Evolutionary conservation across 2,329 filamentous ascomycete genomes (phyloP).

Genomic region (Rutstroemia sydowiana): DNA sequence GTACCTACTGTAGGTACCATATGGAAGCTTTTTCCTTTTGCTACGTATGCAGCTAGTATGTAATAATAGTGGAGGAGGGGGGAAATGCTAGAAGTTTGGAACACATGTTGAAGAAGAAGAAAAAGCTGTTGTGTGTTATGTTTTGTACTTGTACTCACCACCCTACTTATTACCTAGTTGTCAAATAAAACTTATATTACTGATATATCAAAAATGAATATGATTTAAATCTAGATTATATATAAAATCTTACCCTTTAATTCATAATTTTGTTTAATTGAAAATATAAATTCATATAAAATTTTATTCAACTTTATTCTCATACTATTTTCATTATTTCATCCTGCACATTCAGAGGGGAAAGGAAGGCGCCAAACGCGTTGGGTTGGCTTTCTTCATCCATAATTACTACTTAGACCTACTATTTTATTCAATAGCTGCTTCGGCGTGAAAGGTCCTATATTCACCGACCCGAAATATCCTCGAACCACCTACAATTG

Average conservation of each 20-base stretch:
- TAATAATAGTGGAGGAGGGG: too few species aligned
- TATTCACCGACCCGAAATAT: conserved; percentile 11
- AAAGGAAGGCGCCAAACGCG: conserved; percentile 8
- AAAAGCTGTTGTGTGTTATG: neutral
- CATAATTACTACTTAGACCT: neutral
- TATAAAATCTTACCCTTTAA: too few species aligned
- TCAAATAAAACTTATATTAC: neutral
- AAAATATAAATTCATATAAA: too few species aligned
- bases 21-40: too few species aligned
- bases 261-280: too few species aligned
- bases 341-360: neutral
- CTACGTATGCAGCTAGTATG: too few species aligned
- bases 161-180: too few species aligned
- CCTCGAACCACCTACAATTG: neutral
- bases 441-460: conserved; percentile 3
- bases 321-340: neutral
- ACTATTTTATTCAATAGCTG: neutral
- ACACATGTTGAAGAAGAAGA: neutral
- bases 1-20: too few species aligned
- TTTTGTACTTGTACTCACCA: neutral
- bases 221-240: too few species aligned
- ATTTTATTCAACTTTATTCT: neutral
- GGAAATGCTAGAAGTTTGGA: too few species aligned
- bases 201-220: too few species aligned
- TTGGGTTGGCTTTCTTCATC: neutral